A percentile compares a stretch with the other conserved stretches of the same genome.
Evolutionary conservation across 176 grass and related monocot species (phyloP).

Genomic region (Rhipidocladum racemiflorum): DNA sequence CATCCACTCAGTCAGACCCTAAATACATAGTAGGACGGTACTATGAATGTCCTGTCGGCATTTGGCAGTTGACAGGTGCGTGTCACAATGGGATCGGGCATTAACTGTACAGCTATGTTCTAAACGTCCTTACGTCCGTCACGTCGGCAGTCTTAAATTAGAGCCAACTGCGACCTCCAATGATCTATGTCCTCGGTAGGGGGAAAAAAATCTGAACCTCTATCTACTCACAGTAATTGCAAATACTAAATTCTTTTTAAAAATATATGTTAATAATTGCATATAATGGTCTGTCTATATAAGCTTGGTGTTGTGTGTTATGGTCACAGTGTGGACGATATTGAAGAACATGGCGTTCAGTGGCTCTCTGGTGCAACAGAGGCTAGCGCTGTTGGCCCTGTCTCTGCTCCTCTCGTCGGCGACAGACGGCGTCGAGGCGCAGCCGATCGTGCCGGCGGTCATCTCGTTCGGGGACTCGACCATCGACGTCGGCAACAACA

Average conservation of each 20-base stretch:
- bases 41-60: background rate
- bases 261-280: background rate
- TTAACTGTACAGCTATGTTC: background rate
- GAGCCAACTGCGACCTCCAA: background rate
- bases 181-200: background rate
- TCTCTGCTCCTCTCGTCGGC: constrained; percentile 5
- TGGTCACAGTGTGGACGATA: background rate
- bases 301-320: background rate
- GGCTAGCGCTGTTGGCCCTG: background rate
- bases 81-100: background rate
- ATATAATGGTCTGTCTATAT: background rate
- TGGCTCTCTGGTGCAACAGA: background rate
- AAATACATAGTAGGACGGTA: too few species aligned
- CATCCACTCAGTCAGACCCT: too few species aligned
- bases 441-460: constrained; percentile 59
- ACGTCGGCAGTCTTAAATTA: background rate
- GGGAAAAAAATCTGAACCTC: background rate
- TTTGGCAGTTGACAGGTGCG: background rate
- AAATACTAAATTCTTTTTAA: too few species aligned
- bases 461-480: constrained; percentile 81
- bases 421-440: background rate
- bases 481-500: constrained; percentile 85
- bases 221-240: background rate
- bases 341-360: background rate
- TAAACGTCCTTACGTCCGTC: background rate